Base-by-base conservation (phyloP, 768 basidiomycete species). In the Boletus pseudo-olivaceus region DNA sequence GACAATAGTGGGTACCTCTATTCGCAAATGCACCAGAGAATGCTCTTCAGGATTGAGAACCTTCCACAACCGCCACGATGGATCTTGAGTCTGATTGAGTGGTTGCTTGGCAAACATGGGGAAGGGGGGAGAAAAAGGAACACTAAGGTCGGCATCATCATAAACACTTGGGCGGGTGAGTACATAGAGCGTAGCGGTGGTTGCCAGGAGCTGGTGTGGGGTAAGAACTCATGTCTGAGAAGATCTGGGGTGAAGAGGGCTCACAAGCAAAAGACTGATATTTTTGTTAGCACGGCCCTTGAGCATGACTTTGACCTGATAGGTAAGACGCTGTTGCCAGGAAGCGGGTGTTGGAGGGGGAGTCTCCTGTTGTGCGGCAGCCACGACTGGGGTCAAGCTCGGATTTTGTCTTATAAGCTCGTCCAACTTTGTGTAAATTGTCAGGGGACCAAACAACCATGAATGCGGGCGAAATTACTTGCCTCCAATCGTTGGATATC, bases 401-500 rank as follows among this genome's bases (percentile, higher is more conserved):
- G 84, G 72, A 57, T 87, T 84, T 66, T 91, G 91, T 8, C 83
- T 81, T 20, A 97, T 75, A 10, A 98, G 78, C 67, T 99, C 92
- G 53, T 90, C 88, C 41, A 96, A 78, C 88, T 94, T 60, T 38
- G 49, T 43, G 42, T 6, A 35, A 10, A 48, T 19, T 37, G 50
- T 70, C 49, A 68, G 62, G 4, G 7, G 45, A 51, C 29, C 26
- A 47, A 46, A 26, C 14, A 34, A 34, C 12, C 17, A 44, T 34
- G 15, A 35, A 33, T 1, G 35, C 54, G 34, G 23, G 29, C 7
- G 6, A n/a, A 7, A 42, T 8, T 30, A 27, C 78, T 46, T 62
- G 84, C 87, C 75, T 96, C 96, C 26, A 99, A 73, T 43, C 96
- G 84, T 61, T 97, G 94, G 43, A 98, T 85, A 74, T 99, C 96